A percentile compares a stretch with the other conserved stretches of the same genome.
phyloP scores from a whole-genome alignment of 2,329 filamentous ascomycete species.

The Botryosphaeria dothidea region DNA sequence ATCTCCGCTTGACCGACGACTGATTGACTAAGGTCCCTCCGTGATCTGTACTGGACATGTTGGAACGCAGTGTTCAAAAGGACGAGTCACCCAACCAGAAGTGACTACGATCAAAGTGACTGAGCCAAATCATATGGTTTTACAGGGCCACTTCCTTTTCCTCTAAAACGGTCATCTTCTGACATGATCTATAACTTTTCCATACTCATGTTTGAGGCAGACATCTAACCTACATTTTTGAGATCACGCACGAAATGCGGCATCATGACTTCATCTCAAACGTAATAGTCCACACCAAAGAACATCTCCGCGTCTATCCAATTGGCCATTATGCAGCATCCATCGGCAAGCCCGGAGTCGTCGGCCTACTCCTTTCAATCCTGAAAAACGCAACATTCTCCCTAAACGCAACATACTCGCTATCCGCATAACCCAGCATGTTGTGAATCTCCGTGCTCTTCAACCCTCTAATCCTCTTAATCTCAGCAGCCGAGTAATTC shows the following conservation, averaged over 20 bases:
- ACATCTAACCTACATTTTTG: too few relatives aligned
- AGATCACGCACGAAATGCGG: neutral
- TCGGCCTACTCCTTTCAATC: slow-evolving; percentile 38
- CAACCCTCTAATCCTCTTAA: slow-evolving; percentile 78
- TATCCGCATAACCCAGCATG: slow-evolving; percentile 87
- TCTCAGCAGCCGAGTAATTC: slow-evolving; percentile 88
- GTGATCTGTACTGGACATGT: too few relatives aligned
- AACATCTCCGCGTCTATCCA: too few relatives aligned
- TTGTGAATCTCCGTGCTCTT: slow-evolving; percentile 79
- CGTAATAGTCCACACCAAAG: neutral
- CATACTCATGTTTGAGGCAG: too few relatives aligned
- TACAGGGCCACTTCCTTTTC: too few relatives aligned
- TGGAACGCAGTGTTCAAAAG: too few relatives aligned
- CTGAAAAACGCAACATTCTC: slow-evolving; percentile 81
- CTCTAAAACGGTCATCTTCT: too few relatives aligned
- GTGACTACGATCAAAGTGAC: too few relatives aligned
- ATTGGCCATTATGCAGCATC: neutral
- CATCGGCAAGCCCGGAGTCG: slow-evolving; percentile 30
- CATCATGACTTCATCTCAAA: neutral
- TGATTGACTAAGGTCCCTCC: neutral
- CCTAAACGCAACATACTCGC: slow-evolving; percentile 86
- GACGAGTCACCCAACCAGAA: too few relatives aligned
- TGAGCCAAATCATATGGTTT: too few relatives aligned
- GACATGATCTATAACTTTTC: too few relatives aligned
- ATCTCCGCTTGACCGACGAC: neutral